Conservation (phyloP, 805 yeast species). For the Priceomyces medius region DNA sequence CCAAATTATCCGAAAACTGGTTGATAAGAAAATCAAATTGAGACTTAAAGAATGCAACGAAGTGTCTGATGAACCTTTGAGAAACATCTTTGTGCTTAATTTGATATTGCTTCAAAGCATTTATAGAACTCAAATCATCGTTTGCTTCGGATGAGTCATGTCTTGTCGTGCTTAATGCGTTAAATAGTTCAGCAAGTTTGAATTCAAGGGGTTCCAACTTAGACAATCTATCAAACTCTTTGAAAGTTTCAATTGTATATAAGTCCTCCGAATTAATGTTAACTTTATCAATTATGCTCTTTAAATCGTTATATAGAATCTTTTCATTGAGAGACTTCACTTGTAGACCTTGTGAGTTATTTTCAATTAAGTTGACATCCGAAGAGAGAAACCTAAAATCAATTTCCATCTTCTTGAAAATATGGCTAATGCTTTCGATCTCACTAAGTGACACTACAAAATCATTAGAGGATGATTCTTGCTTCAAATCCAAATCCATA, state of each 20-base stretch:
- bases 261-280: constrained; percentile 60
- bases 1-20: constrained; percentile 29
- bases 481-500: constrained; percentile 35
- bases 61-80: constrained; percentile 46
- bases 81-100: constrained; percentile 58
- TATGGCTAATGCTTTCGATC: constrained; percentile 33
- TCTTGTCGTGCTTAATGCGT: constrained; percentile 64
- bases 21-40: constrained; percentile 43
- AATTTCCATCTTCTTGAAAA: constrained; percentile 42
- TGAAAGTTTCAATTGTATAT: constrained; percentile 42
- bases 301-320: constrained; percentile 66
- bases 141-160: constrained; percentile 38
- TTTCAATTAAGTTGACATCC: constrained; percentile 70
- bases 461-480: constrained; percentile 31
- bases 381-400: constrained; percentile 48
- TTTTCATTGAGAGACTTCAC: constrained; percentile 81
- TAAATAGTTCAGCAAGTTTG: constrained; percentile 54
- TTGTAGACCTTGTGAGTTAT: constrained; percentile 78
- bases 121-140: constrained; percentile 59
- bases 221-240: constrained; percentile 47
- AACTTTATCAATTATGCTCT: constrained; percentile 67
- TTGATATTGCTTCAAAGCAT: constrained; percentile 67
- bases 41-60: constrained; percentile 34
- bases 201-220: constrained; percentile 50
- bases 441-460: constrained; percentile 32